Base-by-base conservation (phyloP, 2,329 filamentous ascomycete species). In the Fusarium nurragi region DNA sequence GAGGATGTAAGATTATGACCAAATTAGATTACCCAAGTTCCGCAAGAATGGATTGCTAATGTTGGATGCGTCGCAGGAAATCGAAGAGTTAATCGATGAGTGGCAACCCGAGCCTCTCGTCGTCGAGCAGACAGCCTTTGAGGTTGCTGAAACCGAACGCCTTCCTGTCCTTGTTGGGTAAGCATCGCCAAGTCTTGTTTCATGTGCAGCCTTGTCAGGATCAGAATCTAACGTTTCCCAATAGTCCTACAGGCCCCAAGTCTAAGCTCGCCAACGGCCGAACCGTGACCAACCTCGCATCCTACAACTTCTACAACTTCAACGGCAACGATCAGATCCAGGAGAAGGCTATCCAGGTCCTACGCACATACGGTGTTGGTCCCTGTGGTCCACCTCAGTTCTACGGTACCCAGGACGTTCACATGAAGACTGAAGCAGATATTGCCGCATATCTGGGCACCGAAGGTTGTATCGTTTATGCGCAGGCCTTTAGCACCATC, bases 301-400 rank as follows among this genome's bases (percentile, higher is more conserved):
- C 92, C 3, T 95, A 93, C 80, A 99, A 99, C 78, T 97, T 95
- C 78, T 98, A 97, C 83, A 98, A 99, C 80, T 93, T 99, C 77
- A 92, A 96, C 66, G 88, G 88, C 50, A 97, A 97, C 76, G 94
- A 98, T 63, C 86, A 89, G 32, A 89, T 99, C 72, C 97, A 97
- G 74, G 93, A 97, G 71, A 96, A 97, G 77, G 95, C 94, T 2
- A 93, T 99, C 64, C 90, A 94, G 77, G 96, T 94, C 1, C 86
- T 99, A 36, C 91, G 94, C 60, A 97, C 92, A 19, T 99, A 99
- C 72, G 95, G 95, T 54, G 96, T 99, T 37, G 96, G 95, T 10
- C 94, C 95, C 55, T 99, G 95, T 76, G 95, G 95, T 19, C 95
- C 95, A 18, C 95, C 95, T 7, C 94, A 97, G 66, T 99, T 99